phyloP scores from a whole-genome alignment of 139 green algal genomes.

The Spirogloea muscicola region DNA sequence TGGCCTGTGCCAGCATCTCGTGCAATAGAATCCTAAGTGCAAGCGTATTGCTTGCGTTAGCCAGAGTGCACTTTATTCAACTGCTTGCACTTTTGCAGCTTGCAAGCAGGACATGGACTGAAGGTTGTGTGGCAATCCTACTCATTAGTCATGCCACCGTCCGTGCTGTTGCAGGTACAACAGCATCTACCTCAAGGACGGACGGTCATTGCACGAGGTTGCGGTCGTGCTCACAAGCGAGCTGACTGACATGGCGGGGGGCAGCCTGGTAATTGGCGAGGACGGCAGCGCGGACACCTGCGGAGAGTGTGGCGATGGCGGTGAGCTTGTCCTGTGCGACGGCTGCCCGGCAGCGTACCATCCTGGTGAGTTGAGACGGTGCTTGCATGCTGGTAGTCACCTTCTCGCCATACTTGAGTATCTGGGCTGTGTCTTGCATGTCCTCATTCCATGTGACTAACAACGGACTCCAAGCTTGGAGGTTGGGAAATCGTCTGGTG shows the following conservation, averaged over 20 bases:
- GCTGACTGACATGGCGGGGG: not conserved
- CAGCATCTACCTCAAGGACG: conserved; percentile 24
- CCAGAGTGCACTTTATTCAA: too few relatives aligned
- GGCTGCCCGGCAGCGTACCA: conserved; percentile 33
- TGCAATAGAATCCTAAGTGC: too few relatives aligned
- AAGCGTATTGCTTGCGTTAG: too few relatives aligned
- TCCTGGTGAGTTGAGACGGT: conserved; percentile 18
- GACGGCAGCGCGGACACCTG: conserved; percentile 18
- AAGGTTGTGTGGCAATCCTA: too few relatives aligned
- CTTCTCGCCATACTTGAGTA: not conserved
- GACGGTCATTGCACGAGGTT: conserved; percentile 7
- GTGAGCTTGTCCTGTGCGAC: conserved; percentile 22
- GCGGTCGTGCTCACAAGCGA: conserved; percentile 9
- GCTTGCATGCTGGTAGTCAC: not conserved
- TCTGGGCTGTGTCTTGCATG: not conserved
- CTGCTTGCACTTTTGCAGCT: too few relatives aligned
- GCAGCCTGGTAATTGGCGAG: not conserved
- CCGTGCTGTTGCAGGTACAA: conserved; percentile 45
- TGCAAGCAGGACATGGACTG: too few relatives aligned
- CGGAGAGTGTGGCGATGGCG: conserved; percentile 29
- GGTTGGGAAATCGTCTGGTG: too few relatives aligned
- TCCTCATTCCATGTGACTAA: too few relatives aligned
- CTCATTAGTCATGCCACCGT: too few relatives aligned
- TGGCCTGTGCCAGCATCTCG: too few relatives aligned
- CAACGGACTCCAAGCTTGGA: too few relatives aligned